Percentiles rank a stretch among this genome's conserved stretches.
These are phyloP conservation scores for Gentiana dahurica DNA, from an alignment of 257 asterid species.

Conservation along the genomic window DNA sequence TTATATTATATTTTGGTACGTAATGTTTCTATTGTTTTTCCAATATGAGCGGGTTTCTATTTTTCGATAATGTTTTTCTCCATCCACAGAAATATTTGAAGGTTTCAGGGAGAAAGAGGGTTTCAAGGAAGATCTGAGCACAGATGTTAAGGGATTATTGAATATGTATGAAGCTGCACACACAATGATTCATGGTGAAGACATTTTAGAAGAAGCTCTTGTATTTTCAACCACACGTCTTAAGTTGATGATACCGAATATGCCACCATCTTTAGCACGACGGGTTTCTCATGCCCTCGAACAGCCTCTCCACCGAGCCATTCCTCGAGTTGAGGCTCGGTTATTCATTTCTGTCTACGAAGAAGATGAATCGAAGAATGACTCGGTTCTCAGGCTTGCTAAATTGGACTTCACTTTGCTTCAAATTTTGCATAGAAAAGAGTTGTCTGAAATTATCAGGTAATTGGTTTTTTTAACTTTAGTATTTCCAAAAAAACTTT, in stretches of 20 bases:
- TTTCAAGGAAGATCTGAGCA: not conserved
- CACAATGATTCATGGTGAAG: not conserved
- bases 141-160: constrained; percentile 2
- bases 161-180: constrained; percentile 6
- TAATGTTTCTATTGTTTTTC: too few relatives aligned
- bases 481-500: too few relatives aligned
- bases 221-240: constrained; percentile 3
- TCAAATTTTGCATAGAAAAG: not conserved
- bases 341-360: constrained; percentile 7
- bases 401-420: constrained; percentile 17
- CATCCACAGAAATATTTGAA: not conserved
- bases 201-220: not conserved
- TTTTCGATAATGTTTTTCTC: too few relatives aligned
- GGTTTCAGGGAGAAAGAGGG: not conserved
- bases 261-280: not conserved
- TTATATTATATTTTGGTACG: too few relatives aligned
- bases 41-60: too few relatives aligned
- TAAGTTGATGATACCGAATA: not conserved
- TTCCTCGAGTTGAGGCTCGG: constrained; percentile 6
- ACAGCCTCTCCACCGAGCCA: constrained; percentile 4
- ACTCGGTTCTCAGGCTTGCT: constrained; percentile 9
- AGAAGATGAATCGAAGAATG: constrained; percentile 7
- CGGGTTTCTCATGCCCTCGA: constrained; percentile 1
- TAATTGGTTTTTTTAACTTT: too few relatives aligned
- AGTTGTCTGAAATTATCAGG: too few relatives aligned